Evolutionary conservation across 2,329 filamentous ascomycete species (phyloP), one percentile per base, ranked within the genome.

Genomic region (Calonectria honghensis): DNA sequence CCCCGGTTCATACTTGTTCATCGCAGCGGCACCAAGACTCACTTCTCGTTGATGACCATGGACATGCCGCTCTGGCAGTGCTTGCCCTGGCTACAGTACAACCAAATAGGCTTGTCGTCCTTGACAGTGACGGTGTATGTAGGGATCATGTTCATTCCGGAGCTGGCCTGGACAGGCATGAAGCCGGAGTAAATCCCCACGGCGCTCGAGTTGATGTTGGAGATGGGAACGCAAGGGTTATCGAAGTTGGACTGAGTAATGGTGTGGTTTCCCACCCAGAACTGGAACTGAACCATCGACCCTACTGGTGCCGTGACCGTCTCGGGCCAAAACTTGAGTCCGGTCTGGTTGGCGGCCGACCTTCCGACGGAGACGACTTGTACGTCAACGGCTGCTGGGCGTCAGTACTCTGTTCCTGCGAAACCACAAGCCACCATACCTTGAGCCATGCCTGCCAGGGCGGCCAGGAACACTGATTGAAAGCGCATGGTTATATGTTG

Each of bases 21-120:
- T 6, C 29, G 39, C 13, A 9, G 27, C 13, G 3, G 20, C 54
- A 6, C 10, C 5, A 45, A 6, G 24, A 85, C 92, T 85, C 85
- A 94, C 92, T 93, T 89, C 86, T 91, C 91, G 85, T 96, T 96
- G 82, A 96, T 92, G 39, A 94, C 93, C 87, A 94, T 93, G 72
- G 90, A 89, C 93, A 96, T 96, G 75, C 94, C 94, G 63, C 83
- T 86, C 84, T 95, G 91, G 85, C 94, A 97, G 86, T 97, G 95
- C 81, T 89, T 91, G 59, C 83, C 92, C 84, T 95, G 93, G 37
- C 91, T 92, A 86, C 94, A 96, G 89, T 94, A 96, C 77, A 94
- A 86, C 94, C 95, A 97, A 77, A 96, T 88, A 37, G 95, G 94
- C 70, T 89, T 93, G 57, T 89, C 91, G 84, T 92, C 88, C 81